phyloP scores from a whole-genome alignment of 2,329 filamentous ascomycete species.

The Botrytis aclada region DNA sequence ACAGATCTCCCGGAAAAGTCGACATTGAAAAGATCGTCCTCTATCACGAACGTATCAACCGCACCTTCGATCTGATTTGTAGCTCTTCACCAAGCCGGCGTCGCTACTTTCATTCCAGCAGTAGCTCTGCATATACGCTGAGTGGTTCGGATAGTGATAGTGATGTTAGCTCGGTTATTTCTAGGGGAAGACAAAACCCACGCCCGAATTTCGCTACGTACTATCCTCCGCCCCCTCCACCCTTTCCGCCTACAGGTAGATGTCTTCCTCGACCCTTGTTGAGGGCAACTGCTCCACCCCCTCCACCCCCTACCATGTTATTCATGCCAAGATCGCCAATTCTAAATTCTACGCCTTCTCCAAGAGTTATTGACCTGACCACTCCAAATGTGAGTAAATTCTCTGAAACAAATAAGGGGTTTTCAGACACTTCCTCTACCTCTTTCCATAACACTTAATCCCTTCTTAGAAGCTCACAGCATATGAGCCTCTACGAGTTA shows the following conservation, averaged over 20 bases:
- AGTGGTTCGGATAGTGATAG: conserved; percentile 20
- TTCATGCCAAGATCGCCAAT: not conserved
- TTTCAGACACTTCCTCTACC: not conserved
- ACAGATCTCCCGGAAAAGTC: conserved; percentile 26
- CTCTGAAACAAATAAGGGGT: not conserved
- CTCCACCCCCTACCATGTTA: not conserved
- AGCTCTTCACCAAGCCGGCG: conserved; percentile 19
- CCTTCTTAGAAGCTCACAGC: not conserved
- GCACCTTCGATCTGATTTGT: conserved; percentile 26
- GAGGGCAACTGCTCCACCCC: no score
- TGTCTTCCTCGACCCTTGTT: not conserved
- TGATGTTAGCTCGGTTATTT: conserved; percentile 17
- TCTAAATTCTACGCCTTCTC: not conserved
- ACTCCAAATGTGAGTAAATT: not conserved
- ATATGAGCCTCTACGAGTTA: not conserved
- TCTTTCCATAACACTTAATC: not conserved
- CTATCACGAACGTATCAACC: conserved; percentile 27
- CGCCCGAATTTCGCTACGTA: no score
- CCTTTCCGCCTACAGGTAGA: not conserved
- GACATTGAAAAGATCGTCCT: conserved; percentile 29
- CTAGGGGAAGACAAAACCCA: conserved; percentile 2
- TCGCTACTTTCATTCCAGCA: conserved; percentile 3
- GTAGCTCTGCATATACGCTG: conserved; percentile 16
- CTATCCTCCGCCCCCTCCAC: not conserved
- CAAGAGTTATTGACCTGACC: not conserved